Conservation (phyloP, 441 rosid species). For the Corymbia citriodora region DNA sequence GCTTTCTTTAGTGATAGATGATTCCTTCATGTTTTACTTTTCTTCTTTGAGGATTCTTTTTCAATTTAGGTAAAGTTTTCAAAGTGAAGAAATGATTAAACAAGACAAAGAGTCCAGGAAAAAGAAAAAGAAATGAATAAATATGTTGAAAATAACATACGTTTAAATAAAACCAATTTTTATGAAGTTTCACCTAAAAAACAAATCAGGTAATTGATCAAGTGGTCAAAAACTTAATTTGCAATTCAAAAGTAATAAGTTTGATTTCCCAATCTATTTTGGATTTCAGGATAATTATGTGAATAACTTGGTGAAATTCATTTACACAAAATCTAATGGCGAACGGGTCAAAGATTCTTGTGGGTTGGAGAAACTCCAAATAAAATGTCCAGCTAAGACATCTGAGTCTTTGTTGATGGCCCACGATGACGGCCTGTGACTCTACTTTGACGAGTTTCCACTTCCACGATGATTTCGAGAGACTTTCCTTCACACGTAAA, state of each 20-base stretch:
- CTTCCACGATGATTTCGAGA: rapidly evolving
- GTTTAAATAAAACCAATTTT: too few relatives aligned
- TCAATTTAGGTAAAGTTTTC: not conserved
- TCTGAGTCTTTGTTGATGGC: not conserved
- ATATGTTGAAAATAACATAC: too few relatives aligned
- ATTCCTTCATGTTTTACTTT: not conserved
- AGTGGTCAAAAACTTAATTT: not conserved
- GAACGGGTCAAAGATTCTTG: too few relatives aligned
- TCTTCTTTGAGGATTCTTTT: not conserved
- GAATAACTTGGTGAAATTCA: not conserved
- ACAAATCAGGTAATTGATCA: rapidly evolving
- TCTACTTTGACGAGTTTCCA: not conserved
- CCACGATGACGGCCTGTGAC: rapidly evolving
- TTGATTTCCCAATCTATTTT: too few relatives aligned
- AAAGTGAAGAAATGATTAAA: too few relatives aligned
- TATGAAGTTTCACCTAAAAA: not conserved
- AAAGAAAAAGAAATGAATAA: too few relatives aligned
- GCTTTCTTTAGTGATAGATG: not conserved
- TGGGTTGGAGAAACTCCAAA: too few relatives aligned
- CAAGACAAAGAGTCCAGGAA: too few relatives aligned
- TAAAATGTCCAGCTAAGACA: too few relatives aligned
- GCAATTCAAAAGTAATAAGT: not conserved
- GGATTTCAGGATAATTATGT: too few relatives aligned
- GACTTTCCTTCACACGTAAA: not conserved
- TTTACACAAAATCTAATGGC: not conserved